Conservation (phyloP, 164 flowering plant species). For the Vitis vinifera region ASM3070453v1 NC_081818.1:26767501-26768000, state of each 20-base stretch:
- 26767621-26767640: not conserved
- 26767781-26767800: not conserved
- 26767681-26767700: constrained; percentile 29
- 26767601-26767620: constrained; percentile 20
- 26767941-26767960: not conserved
- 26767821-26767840: constrained; percentile 25
- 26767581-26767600: constrained; percentile 17
- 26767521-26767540: constrained; percentile 5
- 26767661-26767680: constrained; percentile 23
- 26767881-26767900: constrained; percentile 36
- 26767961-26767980: not conserved
- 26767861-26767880: constrained; percentile 40
- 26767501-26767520: constrained; percentile 18
- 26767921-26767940: constrained; percentile 5
- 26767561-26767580: too few relatives aligned
- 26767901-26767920: constrained; percentile 42
- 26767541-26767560: too few relatives aligned
- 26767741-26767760: not conserved
- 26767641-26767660: not conserved
- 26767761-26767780: not conserved
- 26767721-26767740: constrained; percentile 19
- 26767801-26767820: constrained; percentile 30
- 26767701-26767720: constrained; percentile 21
- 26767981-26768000: not conserved
- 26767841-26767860: constrained; percentile 37